Conservation (phyloP, 2,329 filamentous ascomycete species). For the Pleurostoma richardsiae region DNA sequence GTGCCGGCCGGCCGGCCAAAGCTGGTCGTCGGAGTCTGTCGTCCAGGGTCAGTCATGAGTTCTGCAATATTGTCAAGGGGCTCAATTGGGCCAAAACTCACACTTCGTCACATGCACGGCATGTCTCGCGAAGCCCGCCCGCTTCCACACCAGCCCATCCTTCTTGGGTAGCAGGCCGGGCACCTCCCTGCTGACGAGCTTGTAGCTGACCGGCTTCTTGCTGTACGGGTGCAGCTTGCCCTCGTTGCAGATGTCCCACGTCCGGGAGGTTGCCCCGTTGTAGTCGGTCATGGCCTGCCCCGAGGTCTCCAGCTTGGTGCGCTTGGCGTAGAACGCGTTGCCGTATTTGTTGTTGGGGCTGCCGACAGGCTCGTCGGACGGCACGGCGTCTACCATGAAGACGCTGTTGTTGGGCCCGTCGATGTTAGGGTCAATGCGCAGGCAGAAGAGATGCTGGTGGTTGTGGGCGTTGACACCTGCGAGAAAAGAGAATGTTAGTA, state of each 20-base stretch:
- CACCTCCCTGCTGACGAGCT: conserved; percentile 83
- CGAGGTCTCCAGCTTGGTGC: conserved; percentile 71
- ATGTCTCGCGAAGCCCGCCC: conserved; percentile 81
- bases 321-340: conserved; percentile 83
- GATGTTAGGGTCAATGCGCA: conserved; percentile 81
- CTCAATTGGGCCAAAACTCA: conserved; percentile 37
- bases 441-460: conserved; percentile 91
- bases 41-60: conserved; percentile 2
- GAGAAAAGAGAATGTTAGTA: background rate
- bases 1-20: conserved; percentile 82
- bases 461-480: conserved; percentile 84
- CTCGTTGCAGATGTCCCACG: conserved; percentile 88
- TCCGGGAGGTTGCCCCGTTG: conserved; percentile 70
- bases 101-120: conserved; percentile 86
- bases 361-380: conserved; percentile 68
- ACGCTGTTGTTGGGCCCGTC: conserved; percentile 83
- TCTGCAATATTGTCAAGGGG: no score
- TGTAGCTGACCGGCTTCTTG: conserved; percentile 80
- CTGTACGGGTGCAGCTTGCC: conserved; percentile 81
- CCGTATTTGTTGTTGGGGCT: conserved; percentile 81
- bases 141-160: conserved; percentile 79
- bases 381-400: conserved; percentile 73
- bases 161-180: conserved; percentile 75
- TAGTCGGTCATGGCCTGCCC: conserved; percentile 72
- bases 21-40: conserved; percentile 70